Evolutionary conservation across 768 basidiomycete species (phyloP).

Genomic region (Crepidotus variabilis): DNA sequence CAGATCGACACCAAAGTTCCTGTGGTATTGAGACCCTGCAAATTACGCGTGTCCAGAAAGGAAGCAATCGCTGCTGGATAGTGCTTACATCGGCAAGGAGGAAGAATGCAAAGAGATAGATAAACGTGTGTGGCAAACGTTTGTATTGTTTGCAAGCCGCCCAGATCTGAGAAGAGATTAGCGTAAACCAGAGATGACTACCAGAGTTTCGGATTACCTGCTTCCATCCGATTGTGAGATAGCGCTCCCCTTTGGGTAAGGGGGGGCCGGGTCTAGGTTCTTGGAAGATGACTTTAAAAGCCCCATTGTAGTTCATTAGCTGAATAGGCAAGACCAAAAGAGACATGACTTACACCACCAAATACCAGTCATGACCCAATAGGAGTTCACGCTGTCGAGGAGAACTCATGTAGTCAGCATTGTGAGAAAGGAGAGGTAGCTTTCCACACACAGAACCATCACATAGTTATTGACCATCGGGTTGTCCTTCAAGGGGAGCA

Average conservation of each 20-base stretch:
- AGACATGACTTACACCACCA: conserved; percentile 73
- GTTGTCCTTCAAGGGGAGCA: conserved; percentile 58
- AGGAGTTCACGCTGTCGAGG: conserved; percentile 53
- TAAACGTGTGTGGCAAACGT: conserved; percentile 76
- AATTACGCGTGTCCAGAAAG: background rate
- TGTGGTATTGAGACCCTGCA: conserved; percentile 76
- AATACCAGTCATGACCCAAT: conserved; percentile 77
- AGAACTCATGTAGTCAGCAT: background rate
- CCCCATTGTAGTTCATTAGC: background rate
- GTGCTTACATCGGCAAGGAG: conserved; percentile 67
- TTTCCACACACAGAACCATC: conserved; percentile 52
- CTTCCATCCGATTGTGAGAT: conserved; percentile 83
- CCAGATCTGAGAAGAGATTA: conserved; percentile 61
- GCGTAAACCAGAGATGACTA: background rate
- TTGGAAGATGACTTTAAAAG: conserved; percentile 70
- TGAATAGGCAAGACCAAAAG: background rate
- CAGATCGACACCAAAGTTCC: conserved; percentile 72
- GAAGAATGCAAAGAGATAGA: conserved; percentile 74
- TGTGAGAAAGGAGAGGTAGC: background rate
- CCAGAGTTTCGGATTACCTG: conserved; percentile 45
- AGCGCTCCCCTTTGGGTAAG: conserved; percentile 72
- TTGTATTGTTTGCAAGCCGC: conserved; percentile 70
- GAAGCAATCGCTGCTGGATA: background rate
- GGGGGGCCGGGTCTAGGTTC: conserved; percentile 79
- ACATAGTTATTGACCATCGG: conserved; percentile 73